Percentiles rank a stretch among this genome's conserved stretches.
Conservation (phyloP, 129 eudicot genomes). For the Flaveria trinervia region DNA sequence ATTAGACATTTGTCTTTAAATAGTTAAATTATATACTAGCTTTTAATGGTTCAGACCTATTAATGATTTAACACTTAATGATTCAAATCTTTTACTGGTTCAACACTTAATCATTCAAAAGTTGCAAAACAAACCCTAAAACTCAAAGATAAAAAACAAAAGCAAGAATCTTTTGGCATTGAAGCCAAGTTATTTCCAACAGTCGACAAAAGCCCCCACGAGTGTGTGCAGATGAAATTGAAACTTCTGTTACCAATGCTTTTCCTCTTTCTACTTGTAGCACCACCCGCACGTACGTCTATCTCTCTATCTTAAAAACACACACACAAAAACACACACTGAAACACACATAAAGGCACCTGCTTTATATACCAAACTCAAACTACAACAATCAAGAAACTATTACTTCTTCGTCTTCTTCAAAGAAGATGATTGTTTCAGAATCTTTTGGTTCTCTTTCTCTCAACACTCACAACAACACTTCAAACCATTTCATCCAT, state of each 20-base stretch:
- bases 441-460: constrained; percentile 7
- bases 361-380: constrained; percentile 11
- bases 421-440: constrained; percentile 1
- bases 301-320: not conserved
- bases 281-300: constrained; percentile 13
- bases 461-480: constrained; percentile 8
- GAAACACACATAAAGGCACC: not conserved
- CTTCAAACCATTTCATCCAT: not conserved
- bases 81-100: too few species aligned
- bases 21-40: too few species aligned
- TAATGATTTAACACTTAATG: too few species aligned
- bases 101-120: too few species aligned
- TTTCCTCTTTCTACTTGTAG: constrained; percentile 13
- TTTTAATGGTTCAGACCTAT: too few species aligned
- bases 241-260: not conserved
- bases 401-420: not conserved
- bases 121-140: too few species aligned
- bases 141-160: not conserved
- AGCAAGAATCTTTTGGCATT: not conserved
- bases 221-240: not conserved
- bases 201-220: not conserved
- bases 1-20: too few species aligned
- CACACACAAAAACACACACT: not conserved
- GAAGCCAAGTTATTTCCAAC: not conserved
- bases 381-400: constrained; percentile 2